A percentile compares a stretch with the other conserved stretches of the same genome.
Evolutionary conservation across 805 yeast genomes (phyloP).

Genomic region (Teunomyces stri): DNA sequence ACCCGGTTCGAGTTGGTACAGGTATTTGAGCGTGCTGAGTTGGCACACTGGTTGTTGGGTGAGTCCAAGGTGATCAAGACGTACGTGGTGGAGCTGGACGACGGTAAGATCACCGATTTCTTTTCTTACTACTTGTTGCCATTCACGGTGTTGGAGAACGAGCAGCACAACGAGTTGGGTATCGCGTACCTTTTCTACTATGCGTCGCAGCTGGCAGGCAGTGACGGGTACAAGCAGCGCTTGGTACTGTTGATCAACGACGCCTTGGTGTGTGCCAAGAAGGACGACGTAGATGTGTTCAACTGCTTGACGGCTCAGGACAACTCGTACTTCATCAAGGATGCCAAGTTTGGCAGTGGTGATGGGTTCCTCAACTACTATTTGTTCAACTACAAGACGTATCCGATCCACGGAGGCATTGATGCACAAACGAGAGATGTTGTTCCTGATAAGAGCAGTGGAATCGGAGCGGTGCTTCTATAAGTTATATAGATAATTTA

Average conservation of each 20-base stretch:
- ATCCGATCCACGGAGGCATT: conserved; percentile 80
- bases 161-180: conserved; percentile 63
- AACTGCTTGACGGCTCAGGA: conserved; percentile 92
- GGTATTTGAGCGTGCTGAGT: conserved; percentile 62
- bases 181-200: conserved; percentile 90
- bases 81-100: conserved; percentile 70
- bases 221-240: conserved; percentile 51
- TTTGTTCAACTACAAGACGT: conserved; percentile 83
- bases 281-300: conserved; percentile 77
- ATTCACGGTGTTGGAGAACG: conserved; percentile 71
- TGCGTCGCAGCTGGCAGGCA: conserved; percentile 63
- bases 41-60: conserved; percentile 80
- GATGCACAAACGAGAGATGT: conserved; percentile 52
- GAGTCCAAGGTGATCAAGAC: conserved; percentile 61
- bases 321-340: conserved; percentile 76
- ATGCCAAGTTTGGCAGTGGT: conserved; percentile 86
- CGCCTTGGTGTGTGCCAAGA: conserved; percentile 72
- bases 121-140: conserved; percentile 88
- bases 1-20: conserved; percentile 71
- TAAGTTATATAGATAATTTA: conserved; percentile 20
- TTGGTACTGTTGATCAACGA: conserved; percentile 63
- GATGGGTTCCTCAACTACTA: conserved; percentile 92
- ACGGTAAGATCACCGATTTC: conserved; percentile 78
- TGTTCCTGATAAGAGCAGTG: conserved; percentile 60
- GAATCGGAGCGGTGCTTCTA: conserved; percentile 87